Evolutionary conservation across 495 filamentous ascomycete genomes (phyloP).

Genomic region (Recurvomyces mirabilis): DNA sequence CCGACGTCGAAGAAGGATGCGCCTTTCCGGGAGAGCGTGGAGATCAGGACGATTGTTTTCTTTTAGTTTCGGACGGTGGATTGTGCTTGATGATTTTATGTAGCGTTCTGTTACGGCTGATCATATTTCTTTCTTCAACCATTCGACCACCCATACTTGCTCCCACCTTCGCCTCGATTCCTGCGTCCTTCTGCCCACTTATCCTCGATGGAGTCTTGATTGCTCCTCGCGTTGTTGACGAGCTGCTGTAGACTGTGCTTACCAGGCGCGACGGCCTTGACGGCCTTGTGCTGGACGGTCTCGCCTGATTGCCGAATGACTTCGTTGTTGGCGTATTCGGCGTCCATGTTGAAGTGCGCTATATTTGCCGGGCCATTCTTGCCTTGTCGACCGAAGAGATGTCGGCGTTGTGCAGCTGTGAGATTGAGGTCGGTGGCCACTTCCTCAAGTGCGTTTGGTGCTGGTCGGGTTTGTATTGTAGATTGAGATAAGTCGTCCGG

Average conservation of each 20-base stretch:
- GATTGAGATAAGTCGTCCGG: not conserved
- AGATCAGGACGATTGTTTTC: constrained; percentile 24
- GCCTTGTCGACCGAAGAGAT: constrained; percentile 63
- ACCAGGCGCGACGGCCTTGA: constrained; percentile 72
- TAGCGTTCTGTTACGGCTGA: too few relatives aligned
- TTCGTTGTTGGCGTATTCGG: constrained; percentile 77
- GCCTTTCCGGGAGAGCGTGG: constrained; percentile 17
- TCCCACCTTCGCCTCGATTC: constrained; percentile 67
- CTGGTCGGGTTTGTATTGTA: constrained; percentile 21
- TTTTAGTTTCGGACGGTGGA: too few relatives aligned
- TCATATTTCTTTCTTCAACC: too few relatives aligned
- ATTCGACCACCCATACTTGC: constrained; percentile 66
- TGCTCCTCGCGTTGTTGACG: constrained; percentile 64
- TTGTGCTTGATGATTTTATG: too few relatives aligned
- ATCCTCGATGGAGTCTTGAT: constrained; percentile 79
- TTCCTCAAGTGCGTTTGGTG: constrained; percentile 40
- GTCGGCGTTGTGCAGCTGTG: constrained; percentile 58
- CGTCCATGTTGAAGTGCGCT: constrained; percentile 73
- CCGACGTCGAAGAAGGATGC: constrained; percentile 13
- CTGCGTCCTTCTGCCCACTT: constrained; percentile 65
- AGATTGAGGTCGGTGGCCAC: constrained; percentile 68
- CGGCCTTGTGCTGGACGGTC: constrained; percentile 58
- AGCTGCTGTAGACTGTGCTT: constrained; percentile 82
- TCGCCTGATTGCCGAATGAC: constrained; percentile 55
- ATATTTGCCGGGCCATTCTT: constrained; percentile 36